These are phyloP conservation scores for Elongisporangium undulatum DNA, from an alignment of 352 stramenopile genomes.

Conservation along the genomic window DNA sequence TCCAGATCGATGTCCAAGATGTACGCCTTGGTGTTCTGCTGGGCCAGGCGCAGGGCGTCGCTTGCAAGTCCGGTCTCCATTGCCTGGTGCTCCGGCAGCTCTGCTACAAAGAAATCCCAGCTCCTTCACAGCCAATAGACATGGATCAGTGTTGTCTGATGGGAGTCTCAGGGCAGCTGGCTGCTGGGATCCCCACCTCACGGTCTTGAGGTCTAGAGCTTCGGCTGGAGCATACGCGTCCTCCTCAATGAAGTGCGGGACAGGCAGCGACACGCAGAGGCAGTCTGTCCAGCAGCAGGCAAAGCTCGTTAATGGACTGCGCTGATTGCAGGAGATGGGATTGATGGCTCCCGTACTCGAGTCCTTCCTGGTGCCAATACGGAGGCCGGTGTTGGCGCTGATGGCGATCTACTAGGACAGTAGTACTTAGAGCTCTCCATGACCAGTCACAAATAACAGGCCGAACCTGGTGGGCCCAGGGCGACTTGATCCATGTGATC, in stretches of 20 bases:
- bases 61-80: constrained; percentile 2
- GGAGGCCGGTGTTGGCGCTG: neutral
- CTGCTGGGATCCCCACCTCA: constrained; percentile 17
- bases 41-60: constrained; percentile 4
- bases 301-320: neutral
- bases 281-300: constrained; percentile 5
- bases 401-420: neutral
- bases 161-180: too few species aligned
- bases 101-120: constrained; percentile 40
- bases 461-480: constrained; percentile 69
- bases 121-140: constrained; percentile 5
- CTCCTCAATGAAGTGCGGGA: constrained; percentile 75
- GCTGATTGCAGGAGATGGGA: neutral
- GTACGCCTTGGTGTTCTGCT: constrained; percentile 28
- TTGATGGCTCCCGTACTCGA: constrained; percentile 1
- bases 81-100: constrained; percentile 15
- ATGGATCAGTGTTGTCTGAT: too few species aligned
- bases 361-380: constrained; percentile 10
- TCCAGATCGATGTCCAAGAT: constrained; percentile 87
- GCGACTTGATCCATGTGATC: constrained; percentile 81
- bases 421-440: neutral
- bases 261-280: constrained; percentile 50
- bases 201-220: constrained; percentile 23
- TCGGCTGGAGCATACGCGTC: constrained; percentile 37
- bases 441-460: neutral